Conservation (phyloP, 345 rosid genomes). For the Ricinus communis region DNA sequence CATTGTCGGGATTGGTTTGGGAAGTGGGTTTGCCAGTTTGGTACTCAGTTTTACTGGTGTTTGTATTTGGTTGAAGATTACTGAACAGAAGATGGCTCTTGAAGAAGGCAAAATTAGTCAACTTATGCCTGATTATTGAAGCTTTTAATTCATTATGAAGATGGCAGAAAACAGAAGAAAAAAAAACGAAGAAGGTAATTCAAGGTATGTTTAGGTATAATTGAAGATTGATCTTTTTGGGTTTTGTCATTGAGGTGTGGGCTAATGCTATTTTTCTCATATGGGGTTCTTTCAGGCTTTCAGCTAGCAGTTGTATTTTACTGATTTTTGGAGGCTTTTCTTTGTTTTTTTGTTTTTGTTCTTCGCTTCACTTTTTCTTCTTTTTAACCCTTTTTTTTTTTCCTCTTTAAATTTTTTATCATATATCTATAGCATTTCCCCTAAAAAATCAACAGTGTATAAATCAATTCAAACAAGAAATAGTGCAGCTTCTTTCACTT, state of each 20-base stretch:
- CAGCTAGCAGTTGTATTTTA: slow-evolving; percentile 9
- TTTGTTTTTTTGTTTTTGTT: neutral
- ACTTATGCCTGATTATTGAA: slow-evolving; percentile 71
- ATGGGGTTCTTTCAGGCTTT: neutral
- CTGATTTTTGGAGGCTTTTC: slow-evolving; percentile 13
- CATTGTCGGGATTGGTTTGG: slow-evolving; percentile 92
- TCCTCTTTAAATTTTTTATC: neutral
- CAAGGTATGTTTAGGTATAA: slow-evolving; percentile 15
- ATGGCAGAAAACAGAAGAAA: neutral
- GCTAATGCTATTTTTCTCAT: slow-evolving; percentile 6
- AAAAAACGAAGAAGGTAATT: too few relatives aligned
- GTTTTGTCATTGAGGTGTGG: slow-evolving; percentile 7
- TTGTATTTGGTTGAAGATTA: slow-evolving; percentile 78
- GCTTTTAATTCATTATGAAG: neutral
- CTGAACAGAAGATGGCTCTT: slow-evolving; percentile 60
- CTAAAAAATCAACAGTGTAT: slow-evolving; percentile 12
- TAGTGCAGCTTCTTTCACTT: slow-evolving; percentile 17
- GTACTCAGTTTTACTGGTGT: slow-evolving; percentile 87
- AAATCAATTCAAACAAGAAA: slow-evolving; percentile 19
- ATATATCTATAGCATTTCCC: neutral
- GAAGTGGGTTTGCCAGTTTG: slow-evolving; percentile 87
- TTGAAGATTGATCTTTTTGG: slow-evolving; percentile 3
- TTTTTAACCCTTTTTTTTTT: neutral
- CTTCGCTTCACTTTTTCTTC: neutral
- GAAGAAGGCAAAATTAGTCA: slow-evolving; percentile 77